phyloP scores from a whole-genome alignment of 2,329 filamentous ascomycete species.

The Amauroascus niger region DNA sequence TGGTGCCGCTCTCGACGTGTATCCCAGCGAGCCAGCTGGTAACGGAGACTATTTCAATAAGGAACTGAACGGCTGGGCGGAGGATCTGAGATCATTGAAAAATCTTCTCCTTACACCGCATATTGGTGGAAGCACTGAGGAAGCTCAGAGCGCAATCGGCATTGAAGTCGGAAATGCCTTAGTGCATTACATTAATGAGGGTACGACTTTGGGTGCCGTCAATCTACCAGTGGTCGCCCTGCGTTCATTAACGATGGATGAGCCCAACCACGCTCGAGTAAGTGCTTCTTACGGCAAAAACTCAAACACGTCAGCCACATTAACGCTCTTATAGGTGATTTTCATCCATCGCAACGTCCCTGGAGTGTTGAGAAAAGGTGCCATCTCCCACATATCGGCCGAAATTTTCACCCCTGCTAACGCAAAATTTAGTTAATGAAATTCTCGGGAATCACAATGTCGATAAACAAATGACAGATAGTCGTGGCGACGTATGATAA shows the following conservation, averaged over 20 bases:
- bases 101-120: slow-evolving; percentile 95
- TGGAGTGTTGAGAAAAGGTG: slow-evolving; percentile 78
- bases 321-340: slow-evolving; percentile 51
- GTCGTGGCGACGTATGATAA: slow-evolving; percentile 67
- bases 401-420: slow-evolving; percentile 15
- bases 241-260: slow-evolving; percentile 79
- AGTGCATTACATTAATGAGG: slow-evolving; percentile 91
- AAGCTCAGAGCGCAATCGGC: slow-evolving; percentile 92
- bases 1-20: slow-evolving; percentile 93
- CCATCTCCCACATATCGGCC: slow-evolving; percentile 12
- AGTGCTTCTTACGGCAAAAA: too few relatives aligned
- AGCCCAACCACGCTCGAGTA: slow-evolving; percentile 77
- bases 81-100: slow-evolving; percentile 72
- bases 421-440: slow-evolving; percentile 61
- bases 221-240: slow-evolving; percentile 94
- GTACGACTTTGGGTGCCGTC: slow-evolving; percentile 79
- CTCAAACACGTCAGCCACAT: slow-evolving; percentile 2
- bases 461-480: slow-evolving; percentile 97
- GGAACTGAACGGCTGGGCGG: slow-evolving; percentile 70
- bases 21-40: slow-evolving; percentile 81
- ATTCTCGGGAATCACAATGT: slow-evolving; percentile 93
- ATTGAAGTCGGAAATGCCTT: slow-evolving; percentile 83
- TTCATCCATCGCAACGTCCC: slow-evolving; percentile 97
- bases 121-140: slow-evolving; percentile 94
- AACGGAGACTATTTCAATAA: slow-evolving; percentile 94